Evolutionary conservation across 2,329 filamentous ascomycete genomes (phyloP).

Genomic region (Diaporthe australafricana): DNA sequence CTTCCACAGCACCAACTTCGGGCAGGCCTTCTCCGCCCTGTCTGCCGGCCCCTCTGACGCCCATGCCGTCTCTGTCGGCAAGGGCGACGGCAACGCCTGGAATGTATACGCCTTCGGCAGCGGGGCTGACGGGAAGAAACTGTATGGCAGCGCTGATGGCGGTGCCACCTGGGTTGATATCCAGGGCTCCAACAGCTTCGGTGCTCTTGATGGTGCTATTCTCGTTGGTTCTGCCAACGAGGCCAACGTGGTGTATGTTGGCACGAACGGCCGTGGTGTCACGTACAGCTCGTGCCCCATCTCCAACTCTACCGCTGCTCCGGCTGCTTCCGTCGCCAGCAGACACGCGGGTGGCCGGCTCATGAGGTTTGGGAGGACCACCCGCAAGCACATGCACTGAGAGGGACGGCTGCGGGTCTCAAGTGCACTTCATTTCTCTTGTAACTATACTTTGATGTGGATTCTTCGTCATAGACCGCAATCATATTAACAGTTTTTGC

Average conservation of each 20-base stretch:
- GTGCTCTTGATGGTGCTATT: constrained; percentile 52
- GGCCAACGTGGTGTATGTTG: constrained; percentile 59
- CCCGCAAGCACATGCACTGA: not conserved
- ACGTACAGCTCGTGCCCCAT: constrained; percentile 44
- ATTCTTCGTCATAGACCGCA: not conserved
- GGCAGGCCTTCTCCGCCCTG: constrained; percentile 57
- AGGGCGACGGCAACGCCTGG: constrained; percentile 53
- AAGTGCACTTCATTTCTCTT: not conserved
- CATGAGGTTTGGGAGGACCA: not conserved
- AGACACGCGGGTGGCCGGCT: not conserved
- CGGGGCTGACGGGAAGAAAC: constrained; percentile 54
- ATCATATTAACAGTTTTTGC: not conserved
- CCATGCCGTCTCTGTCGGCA: constrained; percentile 57
- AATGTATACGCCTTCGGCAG: constrained; percentile 60
- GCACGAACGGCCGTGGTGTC: constrained; percentile 62
- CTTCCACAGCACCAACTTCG: constrained; percentile 65
- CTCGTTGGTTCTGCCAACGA: constrained; percentile 59
- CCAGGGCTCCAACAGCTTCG: constrained; percentile 59
- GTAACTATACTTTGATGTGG: not conserved
- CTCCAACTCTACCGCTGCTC: not conserved
- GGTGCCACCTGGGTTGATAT: constrained; percentile 59
- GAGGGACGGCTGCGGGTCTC: not conserved
- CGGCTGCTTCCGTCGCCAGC: not conserved
- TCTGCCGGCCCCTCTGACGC: constrained; percentile 52
- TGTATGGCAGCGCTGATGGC: constrained; percentile 58